Evolutionary conservation across 371 early-diverging fungal genomes (phyloP).

Genomic region (Vairimorpha ceranae): DNA sequence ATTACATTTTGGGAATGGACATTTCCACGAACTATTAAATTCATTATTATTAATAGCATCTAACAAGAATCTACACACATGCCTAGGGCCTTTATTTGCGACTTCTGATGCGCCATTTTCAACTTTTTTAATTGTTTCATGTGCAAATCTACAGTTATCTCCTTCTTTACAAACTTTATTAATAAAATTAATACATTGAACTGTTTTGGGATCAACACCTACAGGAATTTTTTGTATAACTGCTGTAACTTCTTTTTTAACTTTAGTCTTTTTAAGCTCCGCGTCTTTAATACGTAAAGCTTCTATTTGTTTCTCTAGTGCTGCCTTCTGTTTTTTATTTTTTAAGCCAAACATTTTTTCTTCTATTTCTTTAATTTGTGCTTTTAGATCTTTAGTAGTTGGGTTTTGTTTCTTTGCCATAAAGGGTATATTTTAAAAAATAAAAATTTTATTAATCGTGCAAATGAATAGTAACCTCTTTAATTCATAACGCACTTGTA

Average conservation of each 20-base stretch:
- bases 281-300: conserved; percentile 74
- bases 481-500: background rate
- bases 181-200: conserved; percentile 84
- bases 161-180: conserved; percentile 82
- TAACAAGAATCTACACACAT: conserved; percentile 95
- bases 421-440: no score
- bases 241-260: conserved; percentile 71
- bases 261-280: conserved; percentile 67
- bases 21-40: conserved; percentile 97
- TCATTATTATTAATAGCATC: conserved; percentile 90
- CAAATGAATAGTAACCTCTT: background rate
- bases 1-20: conserved; percentile 67
- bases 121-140: conserved; percentile 80
- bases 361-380: conserved; percentile 74
- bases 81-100: conserved; percentile 64
- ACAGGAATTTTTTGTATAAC: conserved; percentile 84
- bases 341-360: conserved; percentile 95
- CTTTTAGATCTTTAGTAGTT: conserved; percentile 65
- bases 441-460: background rate
- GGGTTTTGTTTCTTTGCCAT: conserved; percentile 22
- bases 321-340: conserved; percentile 80
- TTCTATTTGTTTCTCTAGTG: conserved; percentile 75
- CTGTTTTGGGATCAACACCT: conserved; percentile 91
- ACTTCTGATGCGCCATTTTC: conserved; percentile 71
- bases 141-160: conserved; percentile 90